Base-by-base conservation (phyloP, 2,329 filamentous ascomycete species). In the Trichoderma brevicompactum region DNA sequence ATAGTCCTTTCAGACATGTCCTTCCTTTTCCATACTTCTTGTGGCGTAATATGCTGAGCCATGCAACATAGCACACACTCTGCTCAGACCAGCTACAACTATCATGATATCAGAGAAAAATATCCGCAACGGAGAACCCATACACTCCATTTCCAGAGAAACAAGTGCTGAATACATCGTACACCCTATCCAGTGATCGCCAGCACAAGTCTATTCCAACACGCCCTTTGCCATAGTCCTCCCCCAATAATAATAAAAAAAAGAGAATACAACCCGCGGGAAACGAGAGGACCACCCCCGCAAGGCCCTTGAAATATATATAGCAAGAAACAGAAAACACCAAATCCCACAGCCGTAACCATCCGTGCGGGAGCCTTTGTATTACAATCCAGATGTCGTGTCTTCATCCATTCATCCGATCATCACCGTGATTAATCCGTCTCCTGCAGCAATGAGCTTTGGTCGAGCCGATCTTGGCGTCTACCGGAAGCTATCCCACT, bases 351-450 rank as follows among this genome's bases (percentile, higher is more conserved):
- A 23, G 46, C 32, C 53, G 44, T 44, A 65, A 23, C 46, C 23
- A 65, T 38, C 44, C 44, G 36, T 36, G 53, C 17, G 46, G 53
- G 54, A 36, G 36, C 36, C 52, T 49, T 63, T 59, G 56, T 52
- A 52, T 40, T 65, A 58, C 38, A 58, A 34, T 55, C 69, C 60
- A 68, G 69, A 68, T 68, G 65, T 77, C 74, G 69, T 76, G 66
- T 71, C 71, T 68, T 76, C 73, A 69, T 76, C 70, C 72, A 69
- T 64, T 75, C 74, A 64, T 76, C 68, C 73, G 68, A 67, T 74
- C 72, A 70, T 74, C 68, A 65, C 68, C 69, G 56, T 68, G 66
- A 70, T 74, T 72, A 64, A 53, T 34, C 68, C 70, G 53, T 64
- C 65, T 68, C 65, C 52, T 71, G 60, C 70, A 69, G 69, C 44